Evolutionary conservation across 805 yeast species (phyloP).

Genomic region (Scheffersomyces amazonensis): DNA sequence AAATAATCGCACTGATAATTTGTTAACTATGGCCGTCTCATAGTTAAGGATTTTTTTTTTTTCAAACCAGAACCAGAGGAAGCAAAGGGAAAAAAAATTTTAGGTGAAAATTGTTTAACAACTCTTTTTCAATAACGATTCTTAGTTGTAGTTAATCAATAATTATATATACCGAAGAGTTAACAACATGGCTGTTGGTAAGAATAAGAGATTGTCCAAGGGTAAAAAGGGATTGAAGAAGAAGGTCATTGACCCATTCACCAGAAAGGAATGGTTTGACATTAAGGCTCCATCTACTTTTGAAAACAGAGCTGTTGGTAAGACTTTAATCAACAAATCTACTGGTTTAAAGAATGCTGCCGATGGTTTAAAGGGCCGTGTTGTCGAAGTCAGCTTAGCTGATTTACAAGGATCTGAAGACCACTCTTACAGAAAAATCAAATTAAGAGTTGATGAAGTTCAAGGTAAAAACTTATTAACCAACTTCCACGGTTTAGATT

Average conservation of each 20-base stretch:
- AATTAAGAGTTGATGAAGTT: conserved; percentile 97
- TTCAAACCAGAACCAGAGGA: too few relatives aligned
- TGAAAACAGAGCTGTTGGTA: conserved; percentile 98
- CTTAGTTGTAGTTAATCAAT: not conserved
- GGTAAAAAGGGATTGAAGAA: conserved; percentile 98
- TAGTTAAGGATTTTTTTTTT: too few relatives aligned
- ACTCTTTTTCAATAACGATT: not conserved
- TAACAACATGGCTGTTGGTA: conserved; percentile 57
- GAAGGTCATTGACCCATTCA: conserved; percentile 99
- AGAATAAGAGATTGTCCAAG: conserved; percentile 67
- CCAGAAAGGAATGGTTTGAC: conserved; percentile 98
- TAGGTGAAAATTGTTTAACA: not conserved
- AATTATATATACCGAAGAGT: not conserved
- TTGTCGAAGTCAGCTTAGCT: conserved; percentile 92
- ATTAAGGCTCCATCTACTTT: conserved; percentile 98
- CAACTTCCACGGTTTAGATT: conserved; percentile 99
- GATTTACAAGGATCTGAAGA: conserved; percentile 99
- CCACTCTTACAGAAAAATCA: conserved; percentile 96
- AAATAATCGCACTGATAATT: too few relatives aligned
- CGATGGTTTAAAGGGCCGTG: conserved; percentile 97
- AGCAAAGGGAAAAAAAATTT: not conserved
- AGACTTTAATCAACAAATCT: conserved; percentile 96
- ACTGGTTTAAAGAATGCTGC: conserved; percentile 98
- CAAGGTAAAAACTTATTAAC: conserved; percentile 98
- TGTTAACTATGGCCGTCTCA: too few relatives aligned